These are phyloP conservation scores for Epichloe festucae DNA, from an alignment of 2,329 filamentous ascomycete species.

Conservation along the genomic window DNA sequence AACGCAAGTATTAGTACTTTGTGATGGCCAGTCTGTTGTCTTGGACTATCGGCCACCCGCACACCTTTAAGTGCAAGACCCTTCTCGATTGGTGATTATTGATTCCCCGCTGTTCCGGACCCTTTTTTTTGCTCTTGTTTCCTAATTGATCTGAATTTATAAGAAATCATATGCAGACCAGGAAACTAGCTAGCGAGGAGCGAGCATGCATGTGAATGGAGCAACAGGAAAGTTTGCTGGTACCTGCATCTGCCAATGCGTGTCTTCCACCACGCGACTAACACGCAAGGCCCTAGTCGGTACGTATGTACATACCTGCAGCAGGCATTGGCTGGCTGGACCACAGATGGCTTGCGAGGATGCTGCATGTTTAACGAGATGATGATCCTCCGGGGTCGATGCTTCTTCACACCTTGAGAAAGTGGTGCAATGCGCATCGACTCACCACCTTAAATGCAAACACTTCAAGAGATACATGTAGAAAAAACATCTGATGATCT, in stretches of 20 bases:
- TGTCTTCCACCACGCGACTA: background rate
- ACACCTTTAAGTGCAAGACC: background rate
- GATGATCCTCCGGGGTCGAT: background rate
- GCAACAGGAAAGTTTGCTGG: background rate
- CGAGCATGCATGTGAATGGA: background rate
- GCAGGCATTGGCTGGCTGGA: background rate
- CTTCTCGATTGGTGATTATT: background rate
- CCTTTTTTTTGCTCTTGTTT: too few species aligned
- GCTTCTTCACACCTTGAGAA: background rate
- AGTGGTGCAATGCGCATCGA: background rate
- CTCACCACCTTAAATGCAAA: background rate
- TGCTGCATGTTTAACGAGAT: background rate
- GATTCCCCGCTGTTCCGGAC: too few species aligned
- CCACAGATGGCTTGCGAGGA: background rate
- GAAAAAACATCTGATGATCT: too few species aligned
- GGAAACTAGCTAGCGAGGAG: background rate
- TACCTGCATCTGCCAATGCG: background rate
- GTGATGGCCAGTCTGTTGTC: background rate
- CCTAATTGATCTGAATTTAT: too few species aligned
- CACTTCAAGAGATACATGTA: background rate
- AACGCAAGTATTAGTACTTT: too few species aligned
- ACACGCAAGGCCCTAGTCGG: background rate
- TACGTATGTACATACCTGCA: background rate
- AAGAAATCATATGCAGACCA: background rate
- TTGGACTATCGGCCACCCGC: background rate